These are phyloP conservation scores for Cyclaneusma minus DNA, from an alignment of 2,329 filamentous ascomycete species.

Conservation along the genomic window DNA sequence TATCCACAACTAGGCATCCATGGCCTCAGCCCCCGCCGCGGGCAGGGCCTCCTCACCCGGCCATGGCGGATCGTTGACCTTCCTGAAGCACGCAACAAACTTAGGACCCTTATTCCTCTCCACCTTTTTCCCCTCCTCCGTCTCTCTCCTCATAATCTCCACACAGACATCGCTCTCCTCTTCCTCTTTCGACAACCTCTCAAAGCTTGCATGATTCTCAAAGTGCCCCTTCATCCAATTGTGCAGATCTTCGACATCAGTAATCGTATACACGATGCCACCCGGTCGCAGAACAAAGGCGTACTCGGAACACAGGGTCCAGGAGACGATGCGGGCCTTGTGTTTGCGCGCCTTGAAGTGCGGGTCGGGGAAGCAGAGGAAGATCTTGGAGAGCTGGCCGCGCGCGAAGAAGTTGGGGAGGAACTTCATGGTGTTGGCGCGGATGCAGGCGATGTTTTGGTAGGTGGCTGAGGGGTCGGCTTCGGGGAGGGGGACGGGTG, in stretches of 20 bases:
- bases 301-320: conserved; percentile 82
- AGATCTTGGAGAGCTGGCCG: conserved; percentile 73
- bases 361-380: conserved; percentile 95
- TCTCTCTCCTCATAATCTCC: conserved; percentile 62
- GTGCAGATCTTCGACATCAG: conserved; percentile 88
- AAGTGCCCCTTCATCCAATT: conserved; percentile 88
- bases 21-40: conserved; percentile 1
- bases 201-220: conserved; percentile 61
- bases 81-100: conserved; percentile 76
- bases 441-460: conserved; percentile 77
- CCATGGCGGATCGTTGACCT: conserved; percentile 47
- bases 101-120: conserved; percentile 79
- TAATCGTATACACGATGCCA: conserved; percentile 89
- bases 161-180: conserved; percentile 57
- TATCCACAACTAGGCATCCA: conserved; percentile 1
- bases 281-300: conserved; percentile 73
- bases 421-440: conserved; percentile 98
- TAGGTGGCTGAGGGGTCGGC: conserved; percentile 38
- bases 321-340: conserved; percentile 86
- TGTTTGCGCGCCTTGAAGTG: conserved; percentile 97
- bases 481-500: too few relatives aligned
- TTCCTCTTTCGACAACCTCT: conserved; percentile 54
- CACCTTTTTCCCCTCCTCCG: conserved; percentile 96
- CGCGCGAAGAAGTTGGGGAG: conserved; percentile 91
- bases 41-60: conserved; percentile 51